A percentile compares a stretch with the other conserved stretches of the same genome.
Evolutionary conservation across 768 basidiomycete genomes (phyloP).

Genomic region (Mycena crocata): DNA sequence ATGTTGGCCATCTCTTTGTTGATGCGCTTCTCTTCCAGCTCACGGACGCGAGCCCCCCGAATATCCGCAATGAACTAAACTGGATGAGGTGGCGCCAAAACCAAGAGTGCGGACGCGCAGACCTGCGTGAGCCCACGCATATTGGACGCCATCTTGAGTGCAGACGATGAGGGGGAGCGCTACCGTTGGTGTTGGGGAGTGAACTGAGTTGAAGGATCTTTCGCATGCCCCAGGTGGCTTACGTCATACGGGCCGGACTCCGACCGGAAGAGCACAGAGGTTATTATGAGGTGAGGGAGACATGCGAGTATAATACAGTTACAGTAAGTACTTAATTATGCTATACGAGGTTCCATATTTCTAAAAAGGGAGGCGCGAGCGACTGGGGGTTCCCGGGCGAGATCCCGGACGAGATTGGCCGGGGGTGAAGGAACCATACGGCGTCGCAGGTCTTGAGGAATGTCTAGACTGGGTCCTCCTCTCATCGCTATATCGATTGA

Average conservation of each 20-base stretch:
- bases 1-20: slow-evolving; percentile 99
- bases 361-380: slow-evolving; percentile 38
- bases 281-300: slow-evolving; percentile 20
- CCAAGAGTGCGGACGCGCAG: slow-evolving; percentile 38
- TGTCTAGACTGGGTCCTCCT: slow-evolving; percentile 66
- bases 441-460: slow-evolving; percentile 77
- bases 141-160: slow-evolving; percentile 78
- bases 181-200: neutral
- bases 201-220: neutral
- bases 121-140: slow-evolving; percentile 97
- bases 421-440: slow-evolving; percentile 72
- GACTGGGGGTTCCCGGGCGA: slow-evolving; percentile 74
- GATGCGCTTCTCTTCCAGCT: slow-evolving; percentile 97
- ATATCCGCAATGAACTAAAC: slow-evolving; percentile 97
- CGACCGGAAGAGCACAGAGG: no score
- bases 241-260: no score
- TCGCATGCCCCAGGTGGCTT: no score
- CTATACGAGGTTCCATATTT: slow-evolving; percentile 4
- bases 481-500: slow-evolving; percentile 80
- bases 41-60: slow-evolving; percentile 94
- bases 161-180: neutral
- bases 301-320: slow-evolving; percentile 16
- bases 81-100: neutral
- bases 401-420: slow-evolving; percentile 75
- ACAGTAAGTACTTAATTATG: slow-evolving; percentile 29